Base-by-base conservation (phyloP, 768 basidiomycete genomes). In the Lactarius psammicola region DNA sequence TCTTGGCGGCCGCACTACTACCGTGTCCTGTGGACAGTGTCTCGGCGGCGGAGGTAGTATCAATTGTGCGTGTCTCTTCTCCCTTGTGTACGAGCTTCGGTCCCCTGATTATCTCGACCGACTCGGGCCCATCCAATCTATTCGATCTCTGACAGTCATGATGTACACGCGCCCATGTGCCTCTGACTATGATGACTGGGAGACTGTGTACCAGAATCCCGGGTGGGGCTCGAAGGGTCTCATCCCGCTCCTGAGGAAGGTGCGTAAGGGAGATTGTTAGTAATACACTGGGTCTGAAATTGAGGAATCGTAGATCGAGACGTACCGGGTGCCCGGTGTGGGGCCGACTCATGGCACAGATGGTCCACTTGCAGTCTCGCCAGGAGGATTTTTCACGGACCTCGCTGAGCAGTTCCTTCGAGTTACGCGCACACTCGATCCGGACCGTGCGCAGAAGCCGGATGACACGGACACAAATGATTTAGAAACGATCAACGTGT, bases 181-280 rank as follows among this genome's bases (percentile, higher is more conserved):
- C 4, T 87, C 85, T 0, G 87, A 89, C 72, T 87, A 83, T 56
- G 85, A 88, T 3, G 23, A 51, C 59, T 88, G 87, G 87, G 82
- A 82, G 64, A 66, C 42, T 1, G 71, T 77, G 2, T 74, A 83
- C 33, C 78, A 77, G 3, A 87, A 88, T 71, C 73, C 80, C 3
- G 87, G 86, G 1, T 89, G 87, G 87, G 77, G 85, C 4, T 83
- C 84, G 0, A 76, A 78, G 62, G 76, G 83, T 34, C 69, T 89
- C 9, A 81, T 87, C 36, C 86, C 87, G 0, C 74, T 87, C 17
- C 66, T 86, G 36, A 82, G 77, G 67, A 87, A 88, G 80, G 87
- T 83, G 63, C 9, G 63, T 34, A 49, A 13, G 2, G n/a, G 46
- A 11, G 46, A 6, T 6, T n/a, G 18, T n/a, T 49, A 23, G 13